Evolutionary conservation across 2,329 filamentous ascomycete species (phyloP).

Genomic region (Neofusicoccum umdonicola): DNA sequence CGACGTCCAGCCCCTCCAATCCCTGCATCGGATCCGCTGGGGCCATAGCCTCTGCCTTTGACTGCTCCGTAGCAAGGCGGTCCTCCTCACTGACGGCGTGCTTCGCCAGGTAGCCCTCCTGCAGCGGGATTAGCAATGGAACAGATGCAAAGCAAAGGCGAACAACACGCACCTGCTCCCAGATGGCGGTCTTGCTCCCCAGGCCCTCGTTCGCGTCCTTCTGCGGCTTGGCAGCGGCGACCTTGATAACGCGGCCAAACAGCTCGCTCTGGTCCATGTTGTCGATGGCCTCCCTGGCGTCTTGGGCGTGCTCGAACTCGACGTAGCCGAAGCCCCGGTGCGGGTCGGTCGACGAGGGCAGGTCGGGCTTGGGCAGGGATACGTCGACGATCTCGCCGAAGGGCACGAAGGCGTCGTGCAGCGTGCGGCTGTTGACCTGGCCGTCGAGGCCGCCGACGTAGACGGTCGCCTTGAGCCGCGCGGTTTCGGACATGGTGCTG

Average conservation of each 20-base stretch:
- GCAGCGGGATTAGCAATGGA: slow-evolving; percentile 1
- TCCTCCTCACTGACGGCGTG: slow-evolving; percentile 84
- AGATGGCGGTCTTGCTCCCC: slow-evolving; percentile 89
- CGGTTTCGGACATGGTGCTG: slow-evolving; percentile 70
- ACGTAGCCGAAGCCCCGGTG: slow-evolving; percentile 97
- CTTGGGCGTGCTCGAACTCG: slow-evolving; percentile 81
- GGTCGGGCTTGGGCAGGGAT: slow-evolving; percentile 82
- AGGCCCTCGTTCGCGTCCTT: slow-evolving; percentile 85
- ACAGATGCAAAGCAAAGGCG: background rate
- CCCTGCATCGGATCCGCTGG: slow-evolving; percentile 92
- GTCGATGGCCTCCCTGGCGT: slow-evolving; percentile 93
- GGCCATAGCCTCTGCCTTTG: slow-evolving; percentile 51
- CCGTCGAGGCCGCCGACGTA: slow-evolving; percentile 88
- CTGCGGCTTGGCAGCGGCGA: slow-evolving; percentile 85
- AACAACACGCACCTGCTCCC: slow-evolving; percentile 78
- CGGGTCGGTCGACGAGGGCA: slow-evolving; percentile 70
- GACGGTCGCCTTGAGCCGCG: slow-evolving; percentile 85
- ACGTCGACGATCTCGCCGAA: slow-evolving; percentile 96
- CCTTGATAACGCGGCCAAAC: slow-evolving; percentile 87
- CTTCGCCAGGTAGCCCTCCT: slow-evolving; percentile 93
- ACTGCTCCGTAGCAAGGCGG: slow-evolving; percentile 58
- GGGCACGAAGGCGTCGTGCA: slow-evolving; percentile 90
- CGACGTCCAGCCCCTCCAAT: slow-evolving; percentile 87
- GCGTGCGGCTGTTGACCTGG: slow-evolving; percentile 68
- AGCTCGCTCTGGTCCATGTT: slow-evolving; percentile 99